phyloP scores from a whole-genome alignment of 2,329 filamentous ascomycete genomes.

The Bipolaris bicolor region DNA sequence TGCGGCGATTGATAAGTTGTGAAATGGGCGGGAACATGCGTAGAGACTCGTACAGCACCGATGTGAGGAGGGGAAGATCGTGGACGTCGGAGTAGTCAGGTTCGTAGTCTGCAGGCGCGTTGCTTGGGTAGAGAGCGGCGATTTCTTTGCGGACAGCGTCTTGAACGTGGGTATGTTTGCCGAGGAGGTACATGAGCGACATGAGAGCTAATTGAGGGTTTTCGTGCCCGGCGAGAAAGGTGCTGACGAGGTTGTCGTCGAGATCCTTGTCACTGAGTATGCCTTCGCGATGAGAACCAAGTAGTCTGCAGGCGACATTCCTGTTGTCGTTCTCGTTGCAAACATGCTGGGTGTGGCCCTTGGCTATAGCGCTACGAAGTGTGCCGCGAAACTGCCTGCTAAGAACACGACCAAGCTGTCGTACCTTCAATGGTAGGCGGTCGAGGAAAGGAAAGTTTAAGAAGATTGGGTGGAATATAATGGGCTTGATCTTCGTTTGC shows the following conservation, averaged over 20 bases:
- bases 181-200: slow-evolving; percentile 36
- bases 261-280: slow-evolving; percentile 32
- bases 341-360: slow-evolving; percentile 33
- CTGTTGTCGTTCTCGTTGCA: slow-evolving; percentile 29
- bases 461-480: slow-evolving; percentile 36
- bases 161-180: slow-evolving; percentile 27
- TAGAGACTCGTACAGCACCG: slow-evolving; percentile 56
- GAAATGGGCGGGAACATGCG: slow-evolving; percentile 58
- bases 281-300: slow-evolving; percentile 31
- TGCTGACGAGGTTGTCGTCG: slow-evolving; percentile 35
- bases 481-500: slow-evolving; percentile 35
- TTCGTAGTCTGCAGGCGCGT: slow-evolving; percentile 23
- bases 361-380: slow-evolving; percentile 28
- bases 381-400: slow-evolving; percentile 29
- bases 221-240: slow-evolving; percentile 38
- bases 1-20: slow-evolving; percentile 56
- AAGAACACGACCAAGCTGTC: slow-evolving; percentile 28
- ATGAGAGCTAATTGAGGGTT: slow-evolving; percentile 35
- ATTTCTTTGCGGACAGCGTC: slow-evolving; percentile 29
- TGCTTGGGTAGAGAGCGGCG: slow-evolving; percentile 17
- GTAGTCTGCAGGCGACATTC: slow-evolving; percentile 29
- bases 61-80: slow-evolving; percentile 52
- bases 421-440: slow-evolving; percentile 25
- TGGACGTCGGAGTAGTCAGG: slow-evolving; percentile 35
- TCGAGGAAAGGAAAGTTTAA: slow-evolving; percentile 38